Evolutionary conservation across 495 filamentous ascomycete species (phyloP), one percentile per base, ranked within the genome.

Genomic region (Podospora tetraspora): DNA sequence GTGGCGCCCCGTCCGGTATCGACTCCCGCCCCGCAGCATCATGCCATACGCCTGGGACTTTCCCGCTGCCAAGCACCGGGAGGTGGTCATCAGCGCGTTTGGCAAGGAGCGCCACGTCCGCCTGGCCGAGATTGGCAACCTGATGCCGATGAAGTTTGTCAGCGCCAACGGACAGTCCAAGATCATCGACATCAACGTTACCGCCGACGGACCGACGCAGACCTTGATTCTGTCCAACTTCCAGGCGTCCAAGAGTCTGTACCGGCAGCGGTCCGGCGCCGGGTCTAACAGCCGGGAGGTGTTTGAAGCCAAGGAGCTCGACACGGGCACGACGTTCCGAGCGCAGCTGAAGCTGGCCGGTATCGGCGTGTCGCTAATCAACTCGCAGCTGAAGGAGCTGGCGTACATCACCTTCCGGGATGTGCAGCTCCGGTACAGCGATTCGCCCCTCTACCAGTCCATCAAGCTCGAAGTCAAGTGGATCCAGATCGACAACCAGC

Each of bases 31-130:
- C 8, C 86, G 96, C 34, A 97, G 94, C 77, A 97, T 98, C 79
- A 99, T 99, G 95, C 94, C 96, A 5, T 99, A 99, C 75, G 94
- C 95, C 30, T 99, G 95, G 95, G 96, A 99, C 76, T 98, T 95
- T 80, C 95, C 95, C 2, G 93, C 95, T 6, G 92, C 93, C n/a
- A 97, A 96, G 79, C 90, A 90, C 79, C 97, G 95, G 77, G 94
- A 97, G 75, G 85, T 98, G 37, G 86, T 97, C 58, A 84, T 99
- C 74, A 89, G 80, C 57, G 89, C 90, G 24, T 87, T 90, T 72
- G 88, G 88, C 62, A 94, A 90, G 76, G 91, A 94, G 71, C 85
- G 94, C 59, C 91, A 95, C 75, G 90, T 99, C 72, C 96, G 92
- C 75, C 88, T 99, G 64, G 92, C 94, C 25, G 95, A 99, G 74